phyloP scores from a whole-genome alignment of 169 alveolate genomes.

The Pseudocohnilembus persalinus region DNA sequence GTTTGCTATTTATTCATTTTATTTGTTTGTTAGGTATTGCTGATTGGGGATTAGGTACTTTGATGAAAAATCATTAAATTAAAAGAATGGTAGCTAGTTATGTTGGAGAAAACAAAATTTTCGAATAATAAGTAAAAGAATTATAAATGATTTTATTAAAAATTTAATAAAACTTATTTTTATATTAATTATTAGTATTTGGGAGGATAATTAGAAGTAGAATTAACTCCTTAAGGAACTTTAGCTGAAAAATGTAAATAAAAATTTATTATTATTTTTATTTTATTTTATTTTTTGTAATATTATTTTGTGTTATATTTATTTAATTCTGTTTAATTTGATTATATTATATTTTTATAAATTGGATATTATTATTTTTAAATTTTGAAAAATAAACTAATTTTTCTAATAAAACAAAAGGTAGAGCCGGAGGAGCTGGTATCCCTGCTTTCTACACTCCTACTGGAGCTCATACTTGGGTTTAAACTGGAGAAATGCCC shows the following conservation, averaged over 20 bases:
- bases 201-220: slow-evolving; percentile 73
- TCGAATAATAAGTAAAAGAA: slow-evolving; percentile 31
- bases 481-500: slow-evolving; percentile 65
- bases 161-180: slow-evolving; percentile 34
- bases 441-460: slow-evolving; percentile 79
- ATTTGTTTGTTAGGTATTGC: slow-evolving; percentile 31
- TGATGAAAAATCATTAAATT: slow-evolving; percentile 51
- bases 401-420: too few relatives aligned
- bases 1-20: too few relatives aligned
- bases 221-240: slow-evolving; percentile 75
- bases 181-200: slow-evolving; percentile 32
- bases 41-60: slow-evolving; percentile 58
- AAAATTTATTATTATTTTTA: too few relatives aligned
- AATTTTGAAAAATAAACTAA: too few relatives aligned
- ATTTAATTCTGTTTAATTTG: too few relatives aligned
- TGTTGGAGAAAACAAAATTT: slow-evolving; percentile 65
- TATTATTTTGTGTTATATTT: too few relatives aligned
- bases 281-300: too few relatives aligned
- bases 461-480: slow-evolving; percentile 71
- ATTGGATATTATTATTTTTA: too few relatives aligned
- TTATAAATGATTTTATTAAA: not conserved
- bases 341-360: too few relatives aligned
- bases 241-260: slow-evolving; percentile 59
- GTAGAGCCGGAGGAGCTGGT: slow-evolving; percentile 83
- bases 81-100: slow-evolving; percentile 61